phyloP scores from a whole-genome alignment of 139 green algal species.

The Tetradesmus obliquus region DNA sequence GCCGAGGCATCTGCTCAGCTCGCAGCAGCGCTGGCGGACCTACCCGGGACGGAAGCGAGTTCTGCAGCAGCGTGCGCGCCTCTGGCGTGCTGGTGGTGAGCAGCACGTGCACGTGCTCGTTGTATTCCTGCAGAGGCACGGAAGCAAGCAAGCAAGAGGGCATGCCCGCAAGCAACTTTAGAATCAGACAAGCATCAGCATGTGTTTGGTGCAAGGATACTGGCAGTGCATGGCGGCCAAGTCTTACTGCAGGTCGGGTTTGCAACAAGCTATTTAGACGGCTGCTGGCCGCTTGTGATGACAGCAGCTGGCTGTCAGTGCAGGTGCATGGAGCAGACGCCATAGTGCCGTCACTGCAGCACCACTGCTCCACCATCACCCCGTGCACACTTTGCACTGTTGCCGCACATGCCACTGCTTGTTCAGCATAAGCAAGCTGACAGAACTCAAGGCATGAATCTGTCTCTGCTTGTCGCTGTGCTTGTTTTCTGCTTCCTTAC shows the following conservation, averaged over 20 bases:
- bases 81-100: constrained; percentile 52
- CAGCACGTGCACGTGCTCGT: constrained; percentile 62
- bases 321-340: background rate
- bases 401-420: background rate
- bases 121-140: constrained; percentile 60
- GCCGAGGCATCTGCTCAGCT: background rate
- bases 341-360: background rate
- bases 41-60: constrained; percentile 53
- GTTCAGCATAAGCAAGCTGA: background rate
- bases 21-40: background rate
- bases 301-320: background rate
- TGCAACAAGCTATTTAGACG: too few species aligned
- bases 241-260: background rate
- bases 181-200: background rate
- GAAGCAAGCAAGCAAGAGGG: background rate
- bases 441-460: background rate
- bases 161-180: background rate
- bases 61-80: constrained; percentile 44
- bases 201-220: background rate
- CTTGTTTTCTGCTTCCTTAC: constrained; percentile 41
- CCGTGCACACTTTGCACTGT: background rate
- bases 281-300: background rate
- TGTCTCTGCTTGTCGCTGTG: background rate
- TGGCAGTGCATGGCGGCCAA: background rate
- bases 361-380: background rate